phyloP scores from a whole-genome alignment of 257 asterid genomes.

The Gentiana macrophylla region DNA sequence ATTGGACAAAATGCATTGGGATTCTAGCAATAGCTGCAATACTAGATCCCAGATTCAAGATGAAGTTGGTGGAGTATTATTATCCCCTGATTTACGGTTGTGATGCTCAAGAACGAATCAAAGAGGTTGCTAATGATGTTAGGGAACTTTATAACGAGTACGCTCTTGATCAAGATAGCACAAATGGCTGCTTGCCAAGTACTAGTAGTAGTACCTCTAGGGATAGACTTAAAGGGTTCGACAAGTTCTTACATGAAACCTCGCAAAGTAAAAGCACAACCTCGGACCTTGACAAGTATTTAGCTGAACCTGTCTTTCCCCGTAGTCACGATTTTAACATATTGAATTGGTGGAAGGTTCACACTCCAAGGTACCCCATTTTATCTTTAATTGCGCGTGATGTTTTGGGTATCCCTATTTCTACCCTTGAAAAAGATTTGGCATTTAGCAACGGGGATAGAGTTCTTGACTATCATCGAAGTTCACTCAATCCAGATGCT shows the following conservation, averaged over 20 bases:
- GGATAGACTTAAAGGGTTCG: conserved; percentile 86
- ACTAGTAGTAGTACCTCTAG: conserved; percentile 34
- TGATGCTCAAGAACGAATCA: conserved; percentile 46
- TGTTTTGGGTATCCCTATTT: conserved; percentile 65
- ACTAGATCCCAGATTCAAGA: conserved; percentile 89
- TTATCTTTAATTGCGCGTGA: conserved; percentile 96
- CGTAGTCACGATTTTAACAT: conserved; percentile 75
- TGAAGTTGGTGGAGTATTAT: conserved; percentile 86
- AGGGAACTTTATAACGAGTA: conserved; percentile 72
- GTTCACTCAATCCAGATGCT: conserved; percentile 52
- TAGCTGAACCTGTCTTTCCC: conserved; percentile 88
- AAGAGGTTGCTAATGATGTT: conserved; percentile 51
- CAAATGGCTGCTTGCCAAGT: conserved; percentile 35
- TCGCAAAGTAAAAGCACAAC: conserved; percentile 51
- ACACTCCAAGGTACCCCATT: conserved; percentile 89
- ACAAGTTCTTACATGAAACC: conserved; percentile 74
- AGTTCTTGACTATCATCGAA: conserved; percentile 53
- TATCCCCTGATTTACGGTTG: conserved; percentile 55
- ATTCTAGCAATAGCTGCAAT: conserved; percentile 68
- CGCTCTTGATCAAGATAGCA: conserved; percentile 38
- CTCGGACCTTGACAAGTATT: conserved; percentile 80
- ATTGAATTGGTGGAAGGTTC: conserved; percentile 99
- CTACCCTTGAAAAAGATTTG: conserved; percentile 64
- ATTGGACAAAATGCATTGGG: conserved; percentile 78
- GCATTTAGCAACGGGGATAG: conserved; percentile 57